Evolutionary conservation across 1,284 basidiomycete genomes (phyloP).

Genomic region (Ganoderma meredithae): DNA sequence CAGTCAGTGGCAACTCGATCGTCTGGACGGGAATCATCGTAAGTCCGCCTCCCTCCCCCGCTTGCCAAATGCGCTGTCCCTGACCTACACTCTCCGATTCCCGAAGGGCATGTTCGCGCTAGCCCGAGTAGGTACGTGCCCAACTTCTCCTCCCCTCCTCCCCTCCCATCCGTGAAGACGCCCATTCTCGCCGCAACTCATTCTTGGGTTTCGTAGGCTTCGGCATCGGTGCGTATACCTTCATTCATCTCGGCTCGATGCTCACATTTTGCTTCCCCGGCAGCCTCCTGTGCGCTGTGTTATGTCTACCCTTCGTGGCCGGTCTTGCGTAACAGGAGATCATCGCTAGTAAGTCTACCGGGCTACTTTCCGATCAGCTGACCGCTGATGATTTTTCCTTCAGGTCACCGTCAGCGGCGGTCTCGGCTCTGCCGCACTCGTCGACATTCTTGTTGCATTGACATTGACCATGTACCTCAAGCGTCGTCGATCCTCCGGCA

Average conservation of each 20-base stretch:
- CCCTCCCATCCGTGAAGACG: neutral
- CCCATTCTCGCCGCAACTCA: neutral
- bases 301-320: constrained; percentile 29
- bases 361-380: neutral
- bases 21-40: constrained; percentile 27
- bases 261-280: neutral
- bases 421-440: constrained; percentile 30
- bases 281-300: constrained; percentile 26
- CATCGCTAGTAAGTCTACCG: constrained; percentile 19
- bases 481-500: constrained; percentile 16
- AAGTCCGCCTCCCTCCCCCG: constrained; percentile 1
- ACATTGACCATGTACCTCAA: constrained; percentile 29
- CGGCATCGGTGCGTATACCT: constrained; percentile 26
- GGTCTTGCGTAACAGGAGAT: constrained; percentile 15
- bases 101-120: constrained; percentile 27
- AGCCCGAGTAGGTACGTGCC: constrained; percentile 26
- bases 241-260: neutral
- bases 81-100: neutral
- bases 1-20: constrained; percentile 29
- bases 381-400: neutral
- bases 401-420: constrained; percentile 31
- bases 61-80: no score
- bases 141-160: neutral
- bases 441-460: constrained; percentile 29
- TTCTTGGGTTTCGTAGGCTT: constrained; percentile 18